Percentiles rank a stretch among this genome's conserved stretches.
Evolutionary conservation across 768 basidiomycete genomes (phyloP).

Genomic region (Hygrophoropsis aurantiaca): DNA sequence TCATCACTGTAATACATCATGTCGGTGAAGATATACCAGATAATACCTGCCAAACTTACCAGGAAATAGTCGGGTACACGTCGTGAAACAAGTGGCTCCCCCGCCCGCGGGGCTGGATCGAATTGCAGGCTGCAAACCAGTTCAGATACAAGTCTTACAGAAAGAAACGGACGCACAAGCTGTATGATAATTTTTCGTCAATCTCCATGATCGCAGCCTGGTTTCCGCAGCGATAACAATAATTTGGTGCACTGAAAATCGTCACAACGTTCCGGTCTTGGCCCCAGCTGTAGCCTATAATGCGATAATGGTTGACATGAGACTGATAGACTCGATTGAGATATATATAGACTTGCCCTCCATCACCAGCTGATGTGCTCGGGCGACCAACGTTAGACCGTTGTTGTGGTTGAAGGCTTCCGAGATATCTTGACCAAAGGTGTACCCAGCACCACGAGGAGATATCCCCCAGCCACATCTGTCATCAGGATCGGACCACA

Average conservation of each 20-base stretch:
- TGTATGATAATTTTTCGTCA: conserved; percentile 95
- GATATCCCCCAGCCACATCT: conserved; percentile 99
- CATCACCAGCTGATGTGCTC: conserved; percentile 95
- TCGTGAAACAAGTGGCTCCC: conserved; percentile 95
- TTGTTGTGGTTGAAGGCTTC: conserved; percentile 99
- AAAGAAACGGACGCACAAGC: conserved; percentile 61
- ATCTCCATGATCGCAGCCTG: conserved; percentile 99
- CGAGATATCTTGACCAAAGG: conserved; percentile 98
- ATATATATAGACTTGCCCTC: conserved; percentile 62
- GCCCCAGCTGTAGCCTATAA: conserved; percentile 89
- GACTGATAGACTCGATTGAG: too few relatives aligned
- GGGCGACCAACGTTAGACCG: conserved; percentile 91
- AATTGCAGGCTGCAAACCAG: conserved; percentile 83
- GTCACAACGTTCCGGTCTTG: conserved; percentile 99
- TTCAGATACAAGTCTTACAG: conserved; percentile 2
- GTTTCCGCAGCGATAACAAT: conserved; percentile 99
- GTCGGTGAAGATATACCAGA: neutral
- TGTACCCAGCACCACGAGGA: conserved; percentile 97
- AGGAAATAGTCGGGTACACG: conserved; percentile 95
- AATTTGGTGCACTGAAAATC: conserved; percentile 99
- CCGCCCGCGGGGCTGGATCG: conserved; percentile 97
- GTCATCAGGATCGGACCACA: conserved; percentile 99
- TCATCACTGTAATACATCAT: conserved; percentile 18
- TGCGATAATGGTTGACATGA: too few relatives aligned
- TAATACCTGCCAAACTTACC: conserved; percentile 46